Base-by-base conservation (phyloP, 768 basidiomycete genomes). In the Mrakia hoshinonis region DNA sequence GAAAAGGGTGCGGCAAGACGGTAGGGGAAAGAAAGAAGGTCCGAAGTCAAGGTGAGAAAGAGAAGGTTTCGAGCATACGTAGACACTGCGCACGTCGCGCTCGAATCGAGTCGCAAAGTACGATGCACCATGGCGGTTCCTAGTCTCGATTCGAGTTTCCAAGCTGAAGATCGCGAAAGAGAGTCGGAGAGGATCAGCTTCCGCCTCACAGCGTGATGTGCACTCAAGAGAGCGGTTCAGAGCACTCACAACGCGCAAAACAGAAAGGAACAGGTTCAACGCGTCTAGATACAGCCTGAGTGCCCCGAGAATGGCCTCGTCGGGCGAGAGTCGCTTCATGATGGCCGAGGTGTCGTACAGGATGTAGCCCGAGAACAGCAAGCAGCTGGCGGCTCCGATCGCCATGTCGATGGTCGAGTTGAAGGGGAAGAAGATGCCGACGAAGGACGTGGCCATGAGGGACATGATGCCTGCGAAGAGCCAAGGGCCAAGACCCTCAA, bases 251-350 rank as follows among this genome's bases (percentile, higher is more conserved):
- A 81, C 75, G 58, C 80, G 74, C 22, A 81, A 72, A 52, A 81
- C 76, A 70, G 75, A 77, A 26, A 81, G 61, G 76, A 81, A 81
- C 26, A 81, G 68, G 70, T 78, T 79, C 67, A 87, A 87, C 75
- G 81, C 89, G 86, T 97, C 95, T 69, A 97, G 87, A 81, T 97
- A 98, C n/a, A 98, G 85, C 74, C 87, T 88, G 77, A 97, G 88
- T 22, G 91, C 84, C 46, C 88, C 95, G 82, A 96, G 82, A 75
- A 96, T 92, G 79, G 85, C 92, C 79, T 99, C 96, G 74, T 99
- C 96, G 4, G 92, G 91, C 1, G 89, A 91, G 24, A 96, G 82
- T 72, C 87, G 86, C 76, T 87, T 87, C 81, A 90, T 92, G 83
- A 98, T 94, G 74, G 86, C 78, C 79, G 89, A 92, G 2, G 95